These are phyloP conservation scores for Aureobasidium vineae DNA, from an alignment of 2,329 filamentous ascomycete species.

Conservation along the genomic window DNA sequence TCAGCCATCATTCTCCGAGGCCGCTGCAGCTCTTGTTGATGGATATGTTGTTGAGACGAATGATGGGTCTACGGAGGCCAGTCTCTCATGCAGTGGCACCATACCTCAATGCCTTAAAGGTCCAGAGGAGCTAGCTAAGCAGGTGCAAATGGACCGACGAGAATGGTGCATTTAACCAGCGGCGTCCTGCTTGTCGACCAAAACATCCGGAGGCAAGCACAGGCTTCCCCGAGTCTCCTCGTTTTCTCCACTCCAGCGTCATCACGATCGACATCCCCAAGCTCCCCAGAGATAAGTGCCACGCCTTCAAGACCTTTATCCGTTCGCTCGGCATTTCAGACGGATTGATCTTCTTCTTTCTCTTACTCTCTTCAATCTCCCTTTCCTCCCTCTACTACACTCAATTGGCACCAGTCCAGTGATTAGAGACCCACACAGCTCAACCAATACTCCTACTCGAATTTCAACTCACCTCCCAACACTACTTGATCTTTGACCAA, in stretches of 20 bases:
- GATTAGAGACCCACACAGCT: background rate
- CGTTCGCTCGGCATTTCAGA: background rate
- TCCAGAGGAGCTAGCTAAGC: background rate
- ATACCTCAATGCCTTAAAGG: background rate
- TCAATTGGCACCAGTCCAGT: constrained; percentile 13
- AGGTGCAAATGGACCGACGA: background rate
- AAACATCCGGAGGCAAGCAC: constrained; percentile 8
- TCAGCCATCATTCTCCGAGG: background rate
- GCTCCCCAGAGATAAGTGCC: constrained; percentile 8
- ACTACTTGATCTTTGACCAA: background rate
- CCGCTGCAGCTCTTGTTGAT: background rate
- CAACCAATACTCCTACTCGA: background rate
- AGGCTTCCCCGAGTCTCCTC: constrained; percentile 17
- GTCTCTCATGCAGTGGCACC: background rate
- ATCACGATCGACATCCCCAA: constrained; percentile 6
- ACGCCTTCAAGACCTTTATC: constrained; percentile 7
- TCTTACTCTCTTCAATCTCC: background rate
- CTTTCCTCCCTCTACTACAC: background rate
- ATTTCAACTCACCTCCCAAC: background rate
- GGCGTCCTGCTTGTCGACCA: constrained; percentile 2
- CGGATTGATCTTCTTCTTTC: background rate
- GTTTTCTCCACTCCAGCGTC: constrained; percentile 13
- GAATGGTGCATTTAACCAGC: constrained; percentile 2
- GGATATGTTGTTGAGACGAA: background rate
- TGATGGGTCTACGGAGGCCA: background rate